These are phyloP conservation scores for Diaporthe capsici DNA, from an alignment of 2,329 filamentous ascomycete species.

Conservation along the genomic window DNA sequence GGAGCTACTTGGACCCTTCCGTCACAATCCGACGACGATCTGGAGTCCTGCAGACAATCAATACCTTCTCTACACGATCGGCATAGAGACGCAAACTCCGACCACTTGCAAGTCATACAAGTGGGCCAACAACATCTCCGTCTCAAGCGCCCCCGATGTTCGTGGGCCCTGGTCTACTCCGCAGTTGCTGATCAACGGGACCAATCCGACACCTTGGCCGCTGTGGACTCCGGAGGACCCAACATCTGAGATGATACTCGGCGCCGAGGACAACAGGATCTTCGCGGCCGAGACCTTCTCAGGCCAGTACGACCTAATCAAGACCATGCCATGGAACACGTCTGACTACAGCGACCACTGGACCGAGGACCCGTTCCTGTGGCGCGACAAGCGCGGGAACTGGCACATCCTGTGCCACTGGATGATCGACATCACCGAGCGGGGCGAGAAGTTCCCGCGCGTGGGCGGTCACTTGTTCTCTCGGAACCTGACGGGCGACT, in stretches of 20 bases:
- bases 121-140: conserved; percentile 46
- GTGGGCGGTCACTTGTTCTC: conserved; percentile 32
- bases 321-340: conserved; percentile 46
- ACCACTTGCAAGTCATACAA: conserved; percentile 46
- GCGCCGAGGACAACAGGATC: conserved; percentile 24
- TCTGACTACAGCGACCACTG: conserved; percentile 46
- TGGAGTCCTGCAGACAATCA: conserved; percentile 26
- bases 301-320: conserved; percentile 36
- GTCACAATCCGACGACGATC: conserved; percentile 2
- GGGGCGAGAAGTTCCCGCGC: conserved; percentile 16
- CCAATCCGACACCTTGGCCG: conserved; percentile 25
- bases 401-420: conserved; percentile 47
- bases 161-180: conserved; percentile 43
- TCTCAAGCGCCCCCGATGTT: conserved; percentile 45
- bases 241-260: conserved; percentile 10
- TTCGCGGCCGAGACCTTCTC: neutral
- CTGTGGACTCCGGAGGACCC: neutral
- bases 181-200: conserved; percentile 43
- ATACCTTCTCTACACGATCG: conserved; percentile 29
- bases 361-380: conserved; percentile 50
- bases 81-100: conserved; percentile 2
- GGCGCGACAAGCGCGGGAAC: conserved; percentile 48
- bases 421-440: conserved; percentile 34
- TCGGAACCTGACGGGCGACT: neutral
- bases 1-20: neutral